These are phyloP conservation scores for Neodidymelliopsis sp. DNA, from an alignment of 2,329 filamentous ascomycete genomes.

Conservation along the genomic window DNA sequence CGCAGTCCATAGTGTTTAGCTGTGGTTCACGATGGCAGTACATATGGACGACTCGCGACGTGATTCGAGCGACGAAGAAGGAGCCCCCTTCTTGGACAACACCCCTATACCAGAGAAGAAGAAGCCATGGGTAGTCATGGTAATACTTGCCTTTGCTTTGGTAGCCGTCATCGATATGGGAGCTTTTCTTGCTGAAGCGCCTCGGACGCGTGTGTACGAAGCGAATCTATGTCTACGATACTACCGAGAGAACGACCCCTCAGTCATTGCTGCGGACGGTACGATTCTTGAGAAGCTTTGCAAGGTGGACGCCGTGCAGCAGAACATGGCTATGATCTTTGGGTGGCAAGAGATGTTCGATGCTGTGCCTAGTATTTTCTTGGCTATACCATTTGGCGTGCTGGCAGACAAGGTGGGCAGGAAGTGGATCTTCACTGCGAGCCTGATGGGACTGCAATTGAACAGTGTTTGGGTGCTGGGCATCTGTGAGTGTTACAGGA, in stretches of 20 bases:
- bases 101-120: slow-evolving; percentile 17
- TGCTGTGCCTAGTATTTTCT: slow-evolving; percentile 52
- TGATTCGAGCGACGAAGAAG: slow-evolving; percentile 29
- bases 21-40: slow-evolving; percentile 16
- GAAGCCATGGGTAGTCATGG: slow-evolving; percentile 44
- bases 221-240: slow-evolving; percentile 57
- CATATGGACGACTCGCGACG: slow-evolving; percentile 11
- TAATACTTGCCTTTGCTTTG: slow-evolving; percentile 49
- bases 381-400: slow-evolving; percentile 59
- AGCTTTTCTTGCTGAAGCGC: slow-evolving; percentile 53
- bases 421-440: slow-evolving; percentile 54
- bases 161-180: slow-evolving; percentile 57
- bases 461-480: slow-evolving; percentile 42
- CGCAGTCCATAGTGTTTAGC: slow-evolving; percentile 1
- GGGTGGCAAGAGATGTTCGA: slow-evolving; percentile 60
- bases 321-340: slow-evolving; percentile 59
- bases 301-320: slow-evolving; percentile 58
- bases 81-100: slow-evolving; percentile 24
- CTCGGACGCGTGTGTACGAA: slow-evolving; percentile 59
- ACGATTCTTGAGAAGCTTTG: slow-evolving; percentile 58
- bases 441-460: slow-evolving; percentile 52
- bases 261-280: slow-evolving; percentile 52
- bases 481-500: slow-evolving; percentile 37
- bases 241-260: slow-evolving; percentile 53
- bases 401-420: slow-evolving; percentile 58